Evolutionary conservation across 495 filamentous ascomycete genomes (phyloP).

Genomic region (Penicillium steckii): DNA sequence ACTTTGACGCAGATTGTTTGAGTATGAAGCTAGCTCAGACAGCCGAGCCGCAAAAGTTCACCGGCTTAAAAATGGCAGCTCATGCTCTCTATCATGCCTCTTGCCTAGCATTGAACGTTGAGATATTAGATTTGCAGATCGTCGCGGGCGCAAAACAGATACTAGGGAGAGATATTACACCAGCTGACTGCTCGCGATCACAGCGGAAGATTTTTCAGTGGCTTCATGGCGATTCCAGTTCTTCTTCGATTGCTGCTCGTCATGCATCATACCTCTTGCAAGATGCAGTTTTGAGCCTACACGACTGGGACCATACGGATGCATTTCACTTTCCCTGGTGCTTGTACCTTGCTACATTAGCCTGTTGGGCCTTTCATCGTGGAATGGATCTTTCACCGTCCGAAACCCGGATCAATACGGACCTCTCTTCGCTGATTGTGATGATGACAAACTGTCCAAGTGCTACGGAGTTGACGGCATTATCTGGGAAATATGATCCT

Average conservation of each 20-base stretch:
- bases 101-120: conserved; percentile 47
- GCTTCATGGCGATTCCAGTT: conserved; percentile 25
- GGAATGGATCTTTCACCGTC: conserved; percentile 11
- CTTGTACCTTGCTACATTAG: conserved; percentile 53
- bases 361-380: conserved; percentile 52
- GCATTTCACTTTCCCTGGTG: conserved; percentile 58
- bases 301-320: conserved; percentile 50
- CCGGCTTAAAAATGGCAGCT: conserved; percentile 38
- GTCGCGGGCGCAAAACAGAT: conserved; percentile 53
- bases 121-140: conserved; percentile 56
- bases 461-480: conserved; percentile 20
- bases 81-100: conserved; percentile 52
- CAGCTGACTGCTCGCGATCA: conserved; percentile 44
- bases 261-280: conserved; percentile 49
- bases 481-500: conserved; percentile 33
- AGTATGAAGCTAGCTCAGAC: conserved; percentile 32
- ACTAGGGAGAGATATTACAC: conserved; percentile 45
- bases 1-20: conserved; percentile 49
- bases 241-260: conserved; percentile 35
- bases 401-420: conserved; percentile 12
- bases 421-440: conserved; percentile 35
- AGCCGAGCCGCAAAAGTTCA: conserved; percentile 34
- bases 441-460: conserved; percentile 35
- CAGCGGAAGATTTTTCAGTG: conserved; percentile 42
- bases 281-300: conserved; percentile 43